Evolutionary conservation across 805 yeast species (phyloP), one percentile per base, ranked within the genome.

Genomic region (Ogataea zsoltii): DNA sequence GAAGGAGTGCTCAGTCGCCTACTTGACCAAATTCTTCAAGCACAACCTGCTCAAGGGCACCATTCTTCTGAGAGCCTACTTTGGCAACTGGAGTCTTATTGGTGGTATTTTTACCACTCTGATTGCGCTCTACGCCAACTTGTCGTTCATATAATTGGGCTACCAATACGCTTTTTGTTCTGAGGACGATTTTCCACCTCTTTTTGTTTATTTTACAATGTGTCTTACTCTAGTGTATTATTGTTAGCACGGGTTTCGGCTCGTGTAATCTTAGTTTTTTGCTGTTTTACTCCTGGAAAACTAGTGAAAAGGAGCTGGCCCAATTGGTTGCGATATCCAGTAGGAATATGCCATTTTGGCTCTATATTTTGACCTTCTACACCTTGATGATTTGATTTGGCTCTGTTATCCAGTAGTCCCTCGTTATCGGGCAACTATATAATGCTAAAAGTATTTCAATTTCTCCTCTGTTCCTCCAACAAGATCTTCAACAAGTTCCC

Each of bases 61-160:
- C 17, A 49, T 70, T 38, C 66, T 66, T 48, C 63, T 69, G 49
- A 66, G 72, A 49, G 67, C 69, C 51, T 48, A 57, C 32, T 76
- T 77, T 57, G 82, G 81, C 45, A 64, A 62, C 53, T 71, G 75
- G 66, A 74, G 79, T 36, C 55, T 76, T 28, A 63, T 76, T 37
- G 57, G 75, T 44, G 78, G 77, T 16, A 51, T 71, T 31, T 73
- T 79, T 53, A 71, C 73, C 50, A 64, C 76, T 26, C 59, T 69
- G 26, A 59, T 76, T 58, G 76, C 80, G 5, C 68, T 77, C 45
- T 79, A 79, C 61, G 76, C 82, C 30, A 62, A 62, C 47, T 51
- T 61, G 32, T 56, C 65, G 18, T 63, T 62, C 47, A 61, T 62
- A 46, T 62, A 56, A 41, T 35, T 19, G 41, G 37, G 50, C 17